phyloP scores from a whole-genome alignment of 257 asterid species.

The Eucommia ulmoides region DNA sequence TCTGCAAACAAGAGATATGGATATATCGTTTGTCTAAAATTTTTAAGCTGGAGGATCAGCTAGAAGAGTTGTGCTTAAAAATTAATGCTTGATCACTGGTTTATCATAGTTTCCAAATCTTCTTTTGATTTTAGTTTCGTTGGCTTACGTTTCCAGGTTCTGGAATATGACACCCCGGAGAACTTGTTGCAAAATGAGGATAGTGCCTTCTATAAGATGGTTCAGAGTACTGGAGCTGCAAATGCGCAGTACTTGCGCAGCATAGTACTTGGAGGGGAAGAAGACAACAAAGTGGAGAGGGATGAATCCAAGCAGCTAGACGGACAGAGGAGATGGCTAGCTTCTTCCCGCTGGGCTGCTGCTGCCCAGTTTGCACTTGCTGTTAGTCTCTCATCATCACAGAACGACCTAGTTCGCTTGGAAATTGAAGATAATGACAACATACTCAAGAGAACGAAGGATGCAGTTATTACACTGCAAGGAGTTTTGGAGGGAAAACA shows the following conservation, averaged over 20 bases:
- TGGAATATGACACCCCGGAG: slow-evolving; percentile 48
- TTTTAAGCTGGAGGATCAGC: neutral
- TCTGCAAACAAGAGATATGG: neutral
- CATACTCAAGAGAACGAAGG: slow-evolving; percentile 36
- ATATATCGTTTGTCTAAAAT: neutral
- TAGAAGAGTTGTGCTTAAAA: neutral
- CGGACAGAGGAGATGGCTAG: slow-evolving; percentile 28
- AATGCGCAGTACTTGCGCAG: slow-evolving; percentile 62
- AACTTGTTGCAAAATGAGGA: slow-evolving; percentile 38
- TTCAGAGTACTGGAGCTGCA: slow-evolving; percentile 72
- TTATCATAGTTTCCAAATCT: neutral
- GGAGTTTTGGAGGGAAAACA: slow-evolving; percentile 49
- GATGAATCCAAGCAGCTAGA: slow-evolving; percentile 11
- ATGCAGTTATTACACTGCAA: slow-evolving; percentile 40
- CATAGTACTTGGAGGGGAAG: slow-evolving; percentile 31
- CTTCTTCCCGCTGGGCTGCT: slow-evolving; percentile 31
- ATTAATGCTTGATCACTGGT: neutral
- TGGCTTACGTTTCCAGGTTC: slow-evolving; percentile 26
- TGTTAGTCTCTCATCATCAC: slow-evolving; percentile 27
- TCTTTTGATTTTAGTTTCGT: neutral
- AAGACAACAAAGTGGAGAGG: slow-evolving; percentile 10
- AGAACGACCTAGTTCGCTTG: slow-evolving; percentile 27
- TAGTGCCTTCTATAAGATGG: slow-evolving; percentile 59
- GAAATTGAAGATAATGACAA: slow-evolving; percentile 20
- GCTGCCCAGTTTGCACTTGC: slow-evolving; percentile 24